Evolutionary conservation across 495 filamentous ascomycete genomes (phyloP), one percentile per base, ranked within the genome.

Genomic region (Penicillium pulvis): DNA sequence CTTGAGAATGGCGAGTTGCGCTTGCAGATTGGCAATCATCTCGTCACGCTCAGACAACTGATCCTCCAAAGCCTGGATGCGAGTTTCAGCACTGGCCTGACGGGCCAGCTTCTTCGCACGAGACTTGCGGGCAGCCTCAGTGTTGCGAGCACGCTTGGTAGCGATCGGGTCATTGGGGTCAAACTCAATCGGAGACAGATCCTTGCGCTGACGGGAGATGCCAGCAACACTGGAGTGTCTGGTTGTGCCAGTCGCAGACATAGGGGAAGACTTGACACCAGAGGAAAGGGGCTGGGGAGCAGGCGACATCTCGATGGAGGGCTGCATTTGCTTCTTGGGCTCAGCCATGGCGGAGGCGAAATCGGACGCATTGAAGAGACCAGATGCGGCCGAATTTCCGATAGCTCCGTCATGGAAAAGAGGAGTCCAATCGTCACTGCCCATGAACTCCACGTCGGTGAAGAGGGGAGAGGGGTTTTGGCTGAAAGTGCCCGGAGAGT

Each of bases 61-160:
- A 56, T 81, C 71, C 51, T 82, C 72, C 23, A 81, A 69, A 51
- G 85, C 73, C 12, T 66, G 64, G 10, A 87, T 85, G 49, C 76
- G 71, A 6, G 59, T 65, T 66, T 86, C 81, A 58, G 95, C 77
- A 41, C 80, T 81, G 9, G 87, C 82, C 54, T 90, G 79, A 51
- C 85, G 85, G 63, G 86, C 78, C 8, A 90, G 78, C 75, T 94
- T 93, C 62, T 90, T 87, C 58, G 90, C 85, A 12, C 94, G 89
- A 41, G 93, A 97, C 74, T 97, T 97, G 44, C 94, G 90, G 60
- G 94, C 94, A 46, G 94, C 94, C 74, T 93, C 81, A 14, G 94
- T 98, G 74, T 98, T 98, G 56, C 93, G 87, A 35, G 93, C 93
- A 61, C 94, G 91, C 83, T 97, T 98, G 79, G 91, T 83, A 10